Conservation (phyloP, 192 early-diverging fungal genomes). For the Coemansia sp. region DNA sequence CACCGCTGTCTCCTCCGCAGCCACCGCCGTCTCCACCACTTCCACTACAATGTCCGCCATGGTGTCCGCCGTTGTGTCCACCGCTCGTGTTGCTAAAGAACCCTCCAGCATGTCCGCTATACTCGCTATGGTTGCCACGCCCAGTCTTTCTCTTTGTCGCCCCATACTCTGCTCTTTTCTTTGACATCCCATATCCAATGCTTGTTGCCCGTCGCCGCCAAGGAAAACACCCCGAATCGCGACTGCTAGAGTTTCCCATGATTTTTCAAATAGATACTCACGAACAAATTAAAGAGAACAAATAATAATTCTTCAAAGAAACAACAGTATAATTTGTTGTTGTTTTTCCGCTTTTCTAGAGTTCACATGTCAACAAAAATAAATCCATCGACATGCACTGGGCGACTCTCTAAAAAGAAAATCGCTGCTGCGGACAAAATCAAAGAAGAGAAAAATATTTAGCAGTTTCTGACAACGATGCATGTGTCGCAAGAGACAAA, state of each 20-base stretch:
- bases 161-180: too few species aligned
- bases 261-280: background rate
- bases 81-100: background rate
- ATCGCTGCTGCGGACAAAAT: too few species aligned
- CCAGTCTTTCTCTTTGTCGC: background rate
- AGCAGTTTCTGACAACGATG: too few species aligned
- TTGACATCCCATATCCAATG: too few species aligned
- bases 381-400: too few species aligned
- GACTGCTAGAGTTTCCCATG: constrained; percentile 14
- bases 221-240: background rate
- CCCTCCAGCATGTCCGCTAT: background rate
- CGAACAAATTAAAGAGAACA: background rate
- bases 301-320: background rate
- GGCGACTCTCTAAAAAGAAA: too few species aligned
- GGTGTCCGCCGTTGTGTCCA: background rate
- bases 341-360: too few species aligned
- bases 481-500: too few species aligned
- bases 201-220: background rate
- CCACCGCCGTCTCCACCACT: constrained; percentile 1
- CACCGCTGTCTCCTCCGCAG: background rate
- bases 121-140: background rate
- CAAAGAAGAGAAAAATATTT: too few species aligned
- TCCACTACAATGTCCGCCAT: constrained; percentile 3
- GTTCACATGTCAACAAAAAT: too few species aligned
- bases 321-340: background rate